Percentiles rank a stretch among this genome's conserved stretches.
phyloP scores from a whole-genome alignment of 441 rosid species.

The Mallotus japonicus region DNA sequence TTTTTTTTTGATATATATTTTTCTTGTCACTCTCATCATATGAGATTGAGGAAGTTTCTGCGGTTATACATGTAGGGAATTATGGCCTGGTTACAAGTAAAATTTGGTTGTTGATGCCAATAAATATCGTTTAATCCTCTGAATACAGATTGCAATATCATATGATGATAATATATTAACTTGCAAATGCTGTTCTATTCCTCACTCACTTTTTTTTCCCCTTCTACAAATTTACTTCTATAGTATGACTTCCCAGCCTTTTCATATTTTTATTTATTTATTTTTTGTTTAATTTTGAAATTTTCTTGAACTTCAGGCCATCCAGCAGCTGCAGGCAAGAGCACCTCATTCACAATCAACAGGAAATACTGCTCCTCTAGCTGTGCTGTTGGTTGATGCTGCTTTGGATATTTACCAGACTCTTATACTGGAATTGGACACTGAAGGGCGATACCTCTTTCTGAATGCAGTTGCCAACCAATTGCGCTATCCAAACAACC shows the following conservation, averaged over 20 bases:
- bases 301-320: constrained; percentile 41
- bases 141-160: not conserved
- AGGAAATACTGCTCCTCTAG: constrained; percentile 42
- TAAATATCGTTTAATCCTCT: not conserved
- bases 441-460: constrained; percentile 93
- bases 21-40: not conserved
- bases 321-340: constrained; percentile 77
- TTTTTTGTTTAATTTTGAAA: not conserved
- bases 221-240: no score
- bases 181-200: no score
- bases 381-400: constrained; percentile 57
- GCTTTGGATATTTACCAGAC: constrained; percentile 77
- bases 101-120: no score
- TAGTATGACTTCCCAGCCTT: no score
- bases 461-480: constrained; percentile 95
- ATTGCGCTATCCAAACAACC: constrained; percentile 98
- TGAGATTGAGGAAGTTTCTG: not conserved
- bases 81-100: no score
- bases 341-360: constrained; percentile 66
- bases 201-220: no score
- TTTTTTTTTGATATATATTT: not conserved
- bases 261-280: no score
- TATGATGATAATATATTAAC: no score
- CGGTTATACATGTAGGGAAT: not conserved
- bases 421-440: constrained; percentile 65